phyloP scores from a whole-genome alignment of 2,329 filamentous ascomycete genomes.

The Rhinocladiella similis region DNA sequence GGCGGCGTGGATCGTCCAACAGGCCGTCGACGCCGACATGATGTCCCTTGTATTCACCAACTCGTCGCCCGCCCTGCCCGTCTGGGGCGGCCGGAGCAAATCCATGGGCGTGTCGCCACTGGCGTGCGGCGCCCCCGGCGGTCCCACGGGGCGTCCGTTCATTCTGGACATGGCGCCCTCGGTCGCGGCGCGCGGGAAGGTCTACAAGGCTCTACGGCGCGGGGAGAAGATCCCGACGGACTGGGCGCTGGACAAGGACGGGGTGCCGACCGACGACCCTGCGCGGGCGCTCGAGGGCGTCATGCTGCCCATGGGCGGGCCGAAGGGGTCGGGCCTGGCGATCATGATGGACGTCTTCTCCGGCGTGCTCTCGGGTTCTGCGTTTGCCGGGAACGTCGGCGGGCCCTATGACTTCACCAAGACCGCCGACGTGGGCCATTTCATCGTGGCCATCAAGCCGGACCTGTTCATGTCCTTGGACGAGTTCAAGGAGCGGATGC shows the following conservation, averaged over 20 bases:
- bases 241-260: conserved; percentile 75
- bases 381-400: conserved; percentile 75
- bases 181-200: conserved; percentile 47
- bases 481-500: conserved; percentile 65
- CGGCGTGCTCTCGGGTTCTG: conserved; percentile 71
- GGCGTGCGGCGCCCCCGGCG: conserved; percentile 69
- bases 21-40: conserved; percentile 71
- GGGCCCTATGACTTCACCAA: conserved; percentile 72
- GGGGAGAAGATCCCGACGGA: conserved; percentile 48
- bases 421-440: conserved; percentile 72
- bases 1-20: conserved; percentile 76
- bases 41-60: conserved; percentile 72
- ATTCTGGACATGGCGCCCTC: conserved; percentile 50
- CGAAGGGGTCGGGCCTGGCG: conserved; percentile 73
- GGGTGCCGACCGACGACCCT: conserved; percentile 70
- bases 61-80: conserved; percentile 69
- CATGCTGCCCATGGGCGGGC: conserved; percentile 84
- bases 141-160: conserved; percentile 54
- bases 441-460: conserved; percentile 69
- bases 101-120: conserved; percentile 74
- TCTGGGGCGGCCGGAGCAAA: conserved; percentile 67
- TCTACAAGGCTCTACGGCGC: conserved; percentile 45
- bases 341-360: conserved; percentile 93
- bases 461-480: conserved; percentile 71
- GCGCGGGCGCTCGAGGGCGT: conserved; percentile 70